These are phyloP conservation scores for Neurospora intermedia DNA, from an alignment of 495 filamentous ascomycete genomes.

Conservation along the genomic window DNA sequence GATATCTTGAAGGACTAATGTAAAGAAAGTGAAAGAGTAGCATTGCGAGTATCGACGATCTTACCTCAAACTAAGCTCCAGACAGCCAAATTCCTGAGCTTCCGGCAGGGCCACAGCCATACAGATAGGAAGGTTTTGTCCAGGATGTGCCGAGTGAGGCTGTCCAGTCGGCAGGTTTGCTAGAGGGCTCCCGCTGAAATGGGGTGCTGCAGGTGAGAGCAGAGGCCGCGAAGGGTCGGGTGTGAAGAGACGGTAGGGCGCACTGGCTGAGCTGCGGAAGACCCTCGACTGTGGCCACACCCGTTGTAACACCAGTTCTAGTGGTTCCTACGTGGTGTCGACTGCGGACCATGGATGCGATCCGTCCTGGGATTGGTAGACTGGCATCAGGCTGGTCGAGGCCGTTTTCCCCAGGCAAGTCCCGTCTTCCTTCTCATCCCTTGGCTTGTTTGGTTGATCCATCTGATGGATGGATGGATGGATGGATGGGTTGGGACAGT, in stretches of 20 bases:
- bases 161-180: neutral
- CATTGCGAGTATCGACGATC: neutral
- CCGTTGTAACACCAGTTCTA: neutral
- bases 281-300: neutral
- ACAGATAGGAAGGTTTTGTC: neutral
- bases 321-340: neutral
- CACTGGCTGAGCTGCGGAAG: neutral
- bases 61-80: neutral
- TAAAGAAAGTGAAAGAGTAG: neutral
- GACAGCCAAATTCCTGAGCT: neutral
- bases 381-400: neutral
- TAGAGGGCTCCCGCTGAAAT: neutral
- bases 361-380: neutral
- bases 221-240: neutral
- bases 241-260: neutral
- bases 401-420: neutral
- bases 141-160: neutral
- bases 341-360: neutral
- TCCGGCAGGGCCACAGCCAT: neutral
- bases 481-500: neutral
- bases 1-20: neutral
- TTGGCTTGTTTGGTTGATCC: neutral
- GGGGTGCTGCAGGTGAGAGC: neutral
- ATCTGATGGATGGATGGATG: neutral
- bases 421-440: neutral